These are phyloP conservation scores for Rutstroemia sp. DNA, from an alignment of 2,329 filamentous ascomycete species.

Conservation along the genomic window DNA sequence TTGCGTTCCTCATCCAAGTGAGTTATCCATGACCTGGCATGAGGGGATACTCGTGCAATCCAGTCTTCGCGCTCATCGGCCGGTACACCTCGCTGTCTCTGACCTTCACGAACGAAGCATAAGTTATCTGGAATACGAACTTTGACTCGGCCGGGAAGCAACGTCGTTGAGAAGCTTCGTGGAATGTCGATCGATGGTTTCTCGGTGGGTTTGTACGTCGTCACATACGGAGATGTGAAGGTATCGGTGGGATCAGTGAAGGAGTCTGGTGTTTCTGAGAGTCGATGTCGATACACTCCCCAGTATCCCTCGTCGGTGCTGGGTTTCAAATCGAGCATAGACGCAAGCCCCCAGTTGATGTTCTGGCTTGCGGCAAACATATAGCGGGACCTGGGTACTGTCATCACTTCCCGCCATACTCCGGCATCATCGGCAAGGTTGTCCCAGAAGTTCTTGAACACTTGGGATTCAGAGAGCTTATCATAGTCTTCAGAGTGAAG, in stretches of 20 bases:
- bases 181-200: conserved; percentile 3
- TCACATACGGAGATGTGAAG: conserved; percentile 12
- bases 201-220: conserved; percentile 2
- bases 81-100: conserved; percentile 10
- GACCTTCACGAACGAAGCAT: conserved; percentile 15
- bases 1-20: conserved; percentile 13
- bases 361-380: conserved; percentile 14
- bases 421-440: conserved; percentile 15
- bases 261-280: conserved; percentile 12
- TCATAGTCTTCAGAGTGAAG: conserved; percentile 17
- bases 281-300: conserved; percentile 17
- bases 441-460: conserved; percentile 13
- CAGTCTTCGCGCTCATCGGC: conserved; percentile 14
- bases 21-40: conserved; percentile 13
- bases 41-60: conserved; percentile 11
- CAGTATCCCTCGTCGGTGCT: conserved; percentile 17
- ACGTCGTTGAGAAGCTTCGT: neutral
- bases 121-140: conserved; percentile 15
- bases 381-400: conserved; percentile 15
- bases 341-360: conserved; percentile 13
- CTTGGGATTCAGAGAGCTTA: conserved; percentile 15
- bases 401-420: conserved; percentile 18
- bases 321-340: conserved; percentile 8
- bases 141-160: conserved; percentile 2
- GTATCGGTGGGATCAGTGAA: conserved; percentile 13